These are phyloP conservation scores for Ettlia oleoabundans DNA, from an alignment of 139 green algal genomes.

Conservation along the genomic window DNA sequence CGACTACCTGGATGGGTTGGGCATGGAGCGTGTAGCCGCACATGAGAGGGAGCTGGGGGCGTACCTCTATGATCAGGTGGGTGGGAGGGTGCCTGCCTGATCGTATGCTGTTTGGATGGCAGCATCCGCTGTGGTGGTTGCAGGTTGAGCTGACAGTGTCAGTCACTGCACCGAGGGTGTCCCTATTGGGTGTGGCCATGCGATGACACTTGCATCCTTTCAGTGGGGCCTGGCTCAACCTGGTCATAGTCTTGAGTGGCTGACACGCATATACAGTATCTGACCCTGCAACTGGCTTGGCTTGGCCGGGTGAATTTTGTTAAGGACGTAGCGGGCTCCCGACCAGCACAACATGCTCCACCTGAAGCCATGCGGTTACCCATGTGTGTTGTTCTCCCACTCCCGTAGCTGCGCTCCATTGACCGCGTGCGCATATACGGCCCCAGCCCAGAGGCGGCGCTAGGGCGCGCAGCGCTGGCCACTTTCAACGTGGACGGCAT, in stretches of 20 bases:
- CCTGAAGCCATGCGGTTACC: background rate
- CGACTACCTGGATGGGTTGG: conserved; percentile 78
- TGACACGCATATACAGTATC: no score
- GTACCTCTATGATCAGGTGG: conserved; percentile 81
- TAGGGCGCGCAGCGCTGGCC: conserved; percentile 79
- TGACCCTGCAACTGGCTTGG: no score
- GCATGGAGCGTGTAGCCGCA: conserved; percentile 80
- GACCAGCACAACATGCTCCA: background rate
- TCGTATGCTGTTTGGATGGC: background rate
- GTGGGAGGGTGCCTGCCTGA: background rate
- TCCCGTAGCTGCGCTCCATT: conserved; percentile 64
- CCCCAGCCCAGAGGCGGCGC: conserved; percentile 57
- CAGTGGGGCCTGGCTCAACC: no score
- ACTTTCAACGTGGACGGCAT: conserved; percentile 97
- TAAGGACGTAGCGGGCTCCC: no score
- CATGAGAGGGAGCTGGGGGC: conserved; percentile 84
- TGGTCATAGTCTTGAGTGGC: no score
- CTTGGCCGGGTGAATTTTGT: no score
- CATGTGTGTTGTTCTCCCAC: background rate
- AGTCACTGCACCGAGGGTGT: no score
- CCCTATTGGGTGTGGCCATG: no score
- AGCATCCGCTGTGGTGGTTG: no score
- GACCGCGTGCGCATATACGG: conserved; percentile 88
- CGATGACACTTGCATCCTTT: no score
- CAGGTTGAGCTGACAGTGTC: no score